Conservation (phyloP, 352 stramenopile genomes). For the Globisporangium nagaii region DNA sequence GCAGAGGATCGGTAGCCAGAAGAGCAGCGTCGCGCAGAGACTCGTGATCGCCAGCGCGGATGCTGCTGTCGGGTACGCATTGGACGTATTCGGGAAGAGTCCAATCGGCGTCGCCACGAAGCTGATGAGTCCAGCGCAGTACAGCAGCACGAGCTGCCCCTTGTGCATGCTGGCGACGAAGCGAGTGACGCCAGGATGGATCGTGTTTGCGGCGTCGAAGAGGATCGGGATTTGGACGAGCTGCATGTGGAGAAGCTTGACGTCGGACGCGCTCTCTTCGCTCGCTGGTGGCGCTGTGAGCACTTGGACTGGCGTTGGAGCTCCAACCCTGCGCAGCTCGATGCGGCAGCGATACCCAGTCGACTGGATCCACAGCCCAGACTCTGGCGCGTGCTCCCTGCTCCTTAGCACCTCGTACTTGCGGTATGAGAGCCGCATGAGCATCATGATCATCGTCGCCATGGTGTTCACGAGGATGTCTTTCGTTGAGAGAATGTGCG, state of each 20-base stretch:
- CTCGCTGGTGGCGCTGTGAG: not conserved
- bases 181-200: not conserved
- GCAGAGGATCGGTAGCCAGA: not conserved
- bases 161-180: not conserved
- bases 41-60: no score
- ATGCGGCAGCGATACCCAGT: constrained; percentile 5
- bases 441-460: constrained; percentile 13
- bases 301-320: not conserved
- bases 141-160: not conserved
- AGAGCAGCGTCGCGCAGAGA: not conserved
- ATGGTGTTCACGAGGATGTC: constrained; percentile 14
- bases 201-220: not conserved
- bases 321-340: not conserved
- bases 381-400: not conserved
- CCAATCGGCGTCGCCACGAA: not conserved
- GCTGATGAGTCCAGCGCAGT: not conserved
- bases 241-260: not conserved
- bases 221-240: not conserved
- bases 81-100: not conserved
- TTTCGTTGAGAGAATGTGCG: not conserved
- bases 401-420: not conserved
- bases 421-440: constrained; percentile 1
- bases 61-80: not conserved
- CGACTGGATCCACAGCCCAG: constrained; percentile 1
- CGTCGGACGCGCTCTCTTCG: no score